Base-by-base conservation (phyloP, 352 stramenopile species). In the Pythium coloratum region DNA sequence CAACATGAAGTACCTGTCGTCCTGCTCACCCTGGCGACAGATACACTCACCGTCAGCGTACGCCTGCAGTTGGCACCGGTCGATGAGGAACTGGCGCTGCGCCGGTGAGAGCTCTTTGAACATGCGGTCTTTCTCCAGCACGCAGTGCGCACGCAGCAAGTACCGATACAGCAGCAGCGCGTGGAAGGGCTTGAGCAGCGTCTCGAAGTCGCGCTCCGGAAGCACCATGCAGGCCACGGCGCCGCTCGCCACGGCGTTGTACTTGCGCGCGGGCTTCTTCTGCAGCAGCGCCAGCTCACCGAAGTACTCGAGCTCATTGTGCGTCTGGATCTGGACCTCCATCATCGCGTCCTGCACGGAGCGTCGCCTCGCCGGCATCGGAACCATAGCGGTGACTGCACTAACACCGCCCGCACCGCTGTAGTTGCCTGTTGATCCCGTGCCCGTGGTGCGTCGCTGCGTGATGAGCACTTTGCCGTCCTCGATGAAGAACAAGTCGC, bases 401-500 rank as follows among this genome's bases (percentile, higher is more conserved):
- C 50, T 34, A 10, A 28, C 18, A 28, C 44, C 20, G 51, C 55
- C 40, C 26, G 20, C 0, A 51, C 69, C 34, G 69, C 49, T 54
- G 69, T 66, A 0, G 55, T 24, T 24, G 13, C 24, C 44, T 55
- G 32, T 24, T 33, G n/a, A 26, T 18, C 12, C 24, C 57, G 18
- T 53, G 42, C 12, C 64, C 38, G 56, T 16, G 5, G 42, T 49
- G 32, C 67, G 65, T 10, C 78, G 79, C 55, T 90, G 84, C 18
- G 83, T 90, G 64, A 92, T 83, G 42, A 86, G 69, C 38, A 94
- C 81, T 34, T 81, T 80, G 9, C 86, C 86, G 62, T 87, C 76
- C 42, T 92, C 82, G 47, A 94, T 84, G 62, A 94, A 89, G 65
- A 77, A 82, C 6, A 92, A 33, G 20, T 86, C 81, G n/a, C 73